Evolutionary conservation across 2,329 filamentous ascomycete species (phyloP), one percentile per base, ranked within the genome.

Genomic region (Colletotrichum sidae): DNA sequence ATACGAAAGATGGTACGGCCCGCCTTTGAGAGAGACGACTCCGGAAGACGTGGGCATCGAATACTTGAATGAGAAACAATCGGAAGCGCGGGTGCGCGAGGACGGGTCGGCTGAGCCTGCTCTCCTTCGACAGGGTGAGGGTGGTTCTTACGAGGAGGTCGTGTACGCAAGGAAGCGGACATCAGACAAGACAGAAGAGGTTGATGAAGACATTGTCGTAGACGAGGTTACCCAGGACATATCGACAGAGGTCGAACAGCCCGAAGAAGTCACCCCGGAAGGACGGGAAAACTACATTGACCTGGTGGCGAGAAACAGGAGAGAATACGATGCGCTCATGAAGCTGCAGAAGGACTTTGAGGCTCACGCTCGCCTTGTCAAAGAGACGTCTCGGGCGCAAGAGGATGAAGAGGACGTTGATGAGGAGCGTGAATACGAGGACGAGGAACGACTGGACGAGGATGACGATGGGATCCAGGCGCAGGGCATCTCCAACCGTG

Each of bases 1-100:
- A 1, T 97, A 97, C 76, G 88, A 91, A 73, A 85, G 93, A 68
- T 79, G 97, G 13, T 97, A 96, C 75, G 95, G 94, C 1, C 83
- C 89, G 39, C 93, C 94, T 2, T 75, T 92, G 67, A 84, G 89
- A 46, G 83, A 86, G 56, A 90, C 87, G 2, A 76, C 73, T 8
- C 83, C 86, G 2, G 88, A 90, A 62, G 87, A 91, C 75, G 82
- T 88, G 4, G 88, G 78, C 34, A 84, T 80, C 66, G 78, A 81
- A 1, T 67, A 79, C 63, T 1, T 65, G 15, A 67, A 57, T 8
- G 60, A 67, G 35, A 25, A 44, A 2, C 13, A 34, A 5, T 53
- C 62, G 7, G 46, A 46, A 9, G 46, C 57, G 10, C 13, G 41
- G 3, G 39, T 52, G 2, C 47, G 42, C 9, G 17, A n/a, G 15